Evolutionary conservation across 106 monocot genomes (phyloP), one percentile per base, ranked within the genome.

Genomic region (Gastrodia elata): DNA sequence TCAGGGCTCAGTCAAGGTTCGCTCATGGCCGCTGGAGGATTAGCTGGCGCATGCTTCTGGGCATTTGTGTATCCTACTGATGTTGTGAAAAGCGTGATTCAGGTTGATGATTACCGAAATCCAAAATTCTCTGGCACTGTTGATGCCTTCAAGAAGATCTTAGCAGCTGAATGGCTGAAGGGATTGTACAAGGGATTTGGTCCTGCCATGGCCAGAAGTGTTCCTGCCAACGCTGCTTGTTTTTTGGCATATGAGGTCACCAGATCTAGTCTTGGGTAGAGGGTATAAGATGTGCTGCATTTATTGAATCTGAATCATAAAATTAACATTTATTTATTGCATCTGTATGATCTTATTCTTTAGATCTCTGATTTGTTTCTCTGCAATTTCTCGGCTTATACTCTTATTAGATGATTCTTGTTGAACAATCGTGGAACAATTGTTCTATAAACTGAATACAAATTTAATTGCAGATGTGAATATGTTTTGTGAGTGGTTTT

Each of bases 161-260:
- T 87, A 9, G 85, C 89, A 4, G 70, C 89, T 9, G 95, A 96
- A 38, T 91, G 95, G 13, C 71, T 81, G 37, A 96, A 92, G 79
- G 92, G 92, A 6, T 85, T 96, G n/a, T 96, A 96, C 79, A 91
- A 64, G 78, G 95, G 95, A 0, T 95, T 95, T n/a, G 91, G 95
- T 18, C 95, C 91, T 2, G 95, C 95, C 39, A 92, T 95, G 95
- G 85, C 75, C 37, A 87, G 95, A 38, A 95, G 91, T 61, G 83
- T 95, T 27, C 94, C 91, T 4, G 94, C 94, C 33, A 96, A 92
- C 80, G 89, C 85, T 6, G 92, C 89, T 0, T 96, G 95, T 74
- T 96, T 96, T 79, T 71, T 96, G 73, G 95, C 91, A 5, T 96
- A 96, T 28, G 95, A 96, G 82, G 72, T 92, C 49, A 92, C 86